Base-by-base conservation (phyloP, 2,329 filamentous ascomycete species). In the Berkeleyomyces basicola region DNA sequence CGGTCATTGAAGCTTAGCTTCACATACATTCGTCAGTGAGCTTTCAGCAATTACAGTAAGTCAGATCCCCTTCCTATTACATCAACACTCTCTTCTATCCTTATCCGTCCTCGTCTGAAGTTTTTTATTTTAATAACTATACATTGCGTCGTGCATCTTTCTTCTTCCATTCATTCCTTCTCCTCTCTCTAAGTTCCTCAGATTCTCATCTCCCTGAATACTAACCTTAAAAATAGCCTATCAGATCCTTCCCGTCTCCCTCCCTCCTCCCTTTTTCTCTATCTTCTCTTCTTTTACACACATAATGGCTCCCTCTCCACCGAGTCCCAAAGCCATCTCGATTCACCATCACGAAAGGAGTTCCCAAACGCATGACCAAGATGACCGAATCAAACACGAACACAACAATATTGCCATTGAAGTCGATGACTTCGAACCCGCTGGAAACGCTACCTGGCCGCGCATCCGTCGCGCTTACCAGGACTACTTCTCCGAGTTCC, bases 401-500 rank as follows among this genome's bases (percentile, higher is more conserved):
- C 63, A 61, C 53, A 42, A 39, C 42, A 61, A 64, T 44, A 59
- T 44, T 10, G 59, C 59, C 4, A 42, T 44, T 11, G 10, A 40
- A 4, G 40, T 43, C 3, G 59, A 61, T 37, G 44, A 58, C n/a
- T 36, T 53, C 39, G 4, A 36, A 2, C 59, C 63, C 7, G 14
- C 40, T 3, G 31, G 36, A 4, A 36, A 39, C 10, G 59, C 57
- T n/a, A 11, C 65, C 16, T 87, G 84, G 84, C 78, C 74, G 58
- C 75, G 74, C 46, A 71, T 82, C 37, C 76, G 83, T 51, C 71
- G 75, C 23, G 67, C 72, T 37, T 73, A 80, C 44, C 77, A 79
- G 64, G 83, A 86, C 66, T 79, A 78, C 1, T 82, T 87, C 66
- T 81, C 82, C 0, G 84, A 88, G 67, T 87, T 87, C 72, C 79